A percentile compares a stretch with the other conserved stretches of the same genome.
Conservation (phyloP, 1,139 yeast genomes). For the Suhomyces kunorum region DNA sequence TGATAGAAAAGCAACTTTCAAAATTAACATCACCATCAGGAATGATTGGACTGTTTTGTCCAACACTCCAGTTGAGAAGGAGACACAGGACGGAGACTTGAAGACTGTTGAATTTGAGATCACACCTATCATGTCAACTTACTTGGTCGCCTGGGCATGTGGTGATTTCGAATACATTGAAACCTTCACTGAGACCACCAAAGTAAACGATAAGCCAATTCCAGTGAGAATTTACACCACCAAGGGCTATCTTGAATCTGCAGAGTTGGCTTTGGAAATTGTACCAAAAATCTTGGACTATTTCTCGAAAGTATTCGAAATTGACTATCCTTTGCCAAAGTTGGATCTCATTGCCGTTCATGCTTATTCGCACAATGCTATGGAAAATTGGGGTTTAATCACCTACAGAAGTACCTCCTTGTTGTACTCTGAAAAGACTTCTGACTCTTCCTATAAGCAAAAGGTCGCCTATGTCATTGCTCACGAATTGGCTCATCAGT, state of each 20-base stretch:
- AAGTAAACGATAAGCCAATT: conserved; percentile 47
- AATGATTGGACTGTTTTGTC: conserved; percentile 20
- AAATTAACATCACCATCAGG: conserved; percentile 16
- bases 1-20: conserved; percentile 72
- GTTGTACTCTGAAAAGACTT: conserved; percentile 63
- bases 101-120: conserved; percentile 45
- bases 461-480: conserved; percentile 86
- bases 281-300: conserved; percentile 68
- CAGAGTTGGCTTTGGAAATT: conserved; percentile 62
- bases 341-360: conserved; percentile 77
- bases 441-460: conserved; percentile 67
- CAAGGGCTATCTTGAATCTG: conserved; percentile 63
- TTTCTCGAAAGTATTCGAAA: conserved; percentile 63
- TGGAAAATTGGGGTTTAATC: conserved; percentile 90
- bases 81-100: conserved; percentile 4
- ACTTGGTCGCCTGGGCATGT: conserved; percentile 73
- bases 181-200: conserved; percentile 38
- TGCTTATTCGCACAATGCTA: conserved; percentile 76
- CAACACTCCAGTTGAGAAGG: conserved; percentile 19
- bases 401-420: conserved; percentile 81
- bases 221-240: conserved; percentile 77
- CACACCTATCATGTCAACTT: conserved; percentile 76
- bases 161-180: conserved; percentile 78
- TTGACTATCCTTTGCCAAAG: conserved; percentile 72
- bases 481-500: conserved; percentile 90